phyloP scores from a whole-genome alignment of 2,329 filamentous ascomycete species.

The Trichoderma hamatum region DNA sequence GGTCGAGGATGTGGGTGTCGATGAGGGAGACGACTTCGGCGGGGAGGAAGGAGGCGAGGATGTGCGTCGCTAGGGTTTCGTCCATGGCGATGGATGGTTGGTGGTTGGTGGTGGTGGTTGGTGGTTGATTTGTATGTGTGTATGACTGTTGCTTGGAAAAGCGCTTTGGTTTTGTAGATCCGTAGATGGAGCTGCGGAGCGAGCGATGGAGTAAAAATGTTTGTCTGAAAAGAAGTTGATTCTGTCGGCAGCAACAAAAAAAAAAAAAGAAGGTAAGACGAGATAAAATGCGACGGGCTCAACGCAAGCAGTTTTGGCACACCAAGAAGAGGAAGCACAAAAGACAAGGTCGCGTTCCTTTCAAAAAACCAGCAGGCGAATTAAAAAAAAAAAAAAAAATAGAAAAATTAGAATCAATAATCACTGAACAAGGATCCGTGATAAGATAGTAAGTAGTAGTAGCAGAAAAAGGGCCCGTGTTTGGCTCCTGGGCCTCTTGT shows the following conservation, averaged over 20 bases:
- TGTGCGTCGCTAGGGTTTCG: constrained; percentile 37
- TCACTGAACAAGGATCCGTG: not conserved
- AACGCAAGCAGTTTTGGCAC: not conserved
- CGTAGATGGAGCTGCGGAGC: not conserved
- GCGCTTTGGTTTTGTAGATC: not conserved
- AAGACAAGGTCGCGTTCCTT: not conserved
- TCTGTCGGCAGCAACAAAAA: not conserved
- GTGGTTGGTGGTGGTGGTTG: not conserved
- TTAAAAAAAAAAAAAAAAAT: not conserved
- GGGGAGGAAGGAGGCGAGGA: constrained; percentile 49
- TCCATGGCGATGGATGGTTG: constrained; percentile 34
- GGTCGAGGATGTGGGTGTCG: constrained; percentile 52
- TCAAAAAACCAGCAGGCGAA: not conserved
- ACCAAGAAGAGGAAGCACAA: not conserved
- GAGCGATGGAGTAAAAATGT: not conserved
- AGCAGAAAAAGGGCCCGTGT: not conserved
- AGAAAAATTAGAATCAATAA: not conserved
- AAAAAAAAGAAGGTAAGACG: not conserved
- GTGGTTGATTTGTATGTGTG: not conserved
- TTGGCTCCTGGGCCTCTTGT: not conserved
- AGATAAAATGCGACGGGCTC: not conserved
- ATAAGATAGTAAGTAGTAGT: constrained; percentile 17
- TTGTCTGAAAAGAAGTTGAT: not conserved
- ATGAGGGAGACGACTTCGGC: constrained; percentile 49
- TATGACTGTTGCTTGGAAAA: not conserved